Percentiles rank a stretch among this genome's conserved stretches.
Evolutionary conservation across 495 filamentous ascomycete species (phyloP).

Genomic region (Penicillium lividum): DNA sequence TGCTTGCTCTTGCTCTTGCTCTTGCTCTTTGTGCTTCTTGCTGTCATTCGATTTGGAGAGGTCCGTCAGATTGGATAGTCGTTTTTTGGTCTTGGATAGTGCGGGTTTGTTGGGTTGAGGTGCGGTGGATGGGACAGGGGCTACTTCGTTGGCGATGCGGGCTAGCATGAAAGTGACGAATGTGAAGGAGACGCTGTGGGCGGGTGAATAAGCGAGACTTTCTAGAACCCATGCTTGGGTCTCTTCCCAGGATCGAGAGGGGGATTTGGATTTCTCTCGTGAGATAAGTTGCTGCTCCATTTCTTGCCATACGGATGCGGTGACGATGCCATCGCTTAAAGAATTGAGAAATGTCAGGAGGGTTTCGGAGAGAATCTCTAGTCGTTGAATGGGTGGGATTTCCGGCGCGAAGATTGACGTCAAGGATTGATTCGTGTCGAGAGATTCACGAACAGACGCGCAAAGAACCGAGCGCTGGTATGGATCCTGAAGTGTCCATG

Average conservation of each 20-base stretch:
- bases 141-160: slow-evolving; percentile 49
- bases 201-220: slow-evolving; percentile 66
- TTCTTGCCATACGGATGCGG: slow-evolving; percentile 63
- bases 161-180: slow-evolving; percentile 79
- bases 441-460: slow-evolving; percentile 57
- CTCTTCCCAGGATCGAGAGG: slow-evolving; percentile 57
- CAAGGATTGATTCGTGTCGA: slow-evolving; percentile 68
- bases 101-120: background rate
- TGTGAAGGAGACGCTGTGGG: slow-evolving; percentile 82
- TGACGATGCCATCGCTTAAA: slow-evolving; percentile 75
- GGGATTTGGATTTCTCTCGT: slow-evolving; percentile 50
- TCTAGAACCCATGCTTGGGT: slow-evolving; percentile 70
- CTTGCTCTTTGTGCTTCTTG: slow-evolving; percentile 3
- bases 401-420: slow-evolving; percentile 59
- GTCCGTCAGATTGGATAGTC: background rate
- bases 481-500: slow-evolving; percentile 47
- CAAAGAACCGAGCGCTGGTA: slow-evolving; percentile 35
- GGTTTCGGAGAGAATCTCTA: slow-evolving; percentile 69
- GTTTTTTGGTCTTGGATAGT: slow-evolving; percentile 1
- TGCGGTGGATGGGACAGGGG: slow-evolving; percentile 31
- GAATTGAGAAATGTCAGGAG: slow-evolving; percentile 70
- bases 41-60: background rate
- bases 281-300: slow-evolving; percentile 63
- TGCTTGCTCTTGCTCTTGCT: background rate
- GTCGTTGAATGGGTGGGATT: slow-evolving; percentile 56